Conservation (phyloP, 768 basidiomycete genomes). For the Mycena latifolia region DNA sequence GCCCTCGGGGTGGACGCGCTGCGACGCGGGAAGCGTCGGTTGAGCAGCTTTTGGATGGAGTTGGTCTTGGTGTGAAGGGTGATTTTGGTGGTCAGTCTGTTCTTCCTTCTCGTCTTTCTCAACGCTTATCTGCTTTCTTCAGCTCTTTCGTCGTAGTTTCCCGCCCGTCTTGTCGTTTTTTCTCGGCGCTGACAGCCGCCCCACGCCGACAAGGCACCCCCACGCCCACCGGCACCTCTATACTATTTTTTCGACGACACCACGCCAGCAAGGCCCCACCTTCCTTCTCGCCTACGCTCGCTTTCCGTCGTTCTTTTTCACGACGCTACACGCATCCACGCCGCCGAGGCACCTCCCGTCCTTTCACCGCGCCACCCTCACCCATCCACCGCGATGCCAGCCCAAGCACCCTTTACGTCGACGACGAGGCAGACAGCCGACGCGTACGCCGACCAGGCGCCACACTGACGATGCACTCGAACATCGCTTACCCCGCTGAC, state of each 20-base stretch:
- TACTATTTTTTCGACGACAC: background rate
- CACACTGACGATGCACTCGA: too few relatives aligned
- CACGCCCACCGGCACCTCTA: background rate
- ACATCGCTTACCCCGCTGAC: too few relatives aligned
- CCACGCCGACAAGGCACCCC: constrained; percentile 9
- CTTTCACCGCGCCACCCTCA: too few relatives aligned
- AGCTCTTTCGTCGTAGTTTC: constrained; percentile 1
- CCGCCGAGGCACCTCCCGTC: too few relatives aligned
- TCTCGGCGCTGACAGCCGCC: background rate
- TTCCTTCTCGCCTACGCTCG: too few relatives aligned
- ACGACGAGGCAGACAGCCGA: too few relatives aligned
- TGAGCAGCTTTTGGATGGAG: constrained; percentile 13
- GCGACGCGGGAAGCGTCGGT: constrained; percentile 21
- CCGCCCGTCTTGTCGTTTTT: background rate
- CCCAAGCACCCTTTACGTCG: too few relatives aligned
- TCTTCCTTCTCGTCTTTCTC: background rate
- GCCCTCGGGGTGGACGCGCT: too few relatives aligned
- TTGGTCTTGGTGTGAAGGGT: constrained; percentile 1
- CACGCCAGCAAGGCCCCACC: constrained; percentile 3
- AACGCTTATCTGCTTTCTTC: constrained; percentile 6
- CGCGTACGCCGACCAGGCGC: too few relatives aligned
- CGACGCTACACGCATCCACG: too few relatives aligned
- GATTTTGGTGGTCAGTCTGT: background rate
- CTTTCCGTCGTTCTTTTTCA: too few relatives aligned
- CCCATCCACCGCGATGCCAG: too few relatives aligned